Evolutionary conservation across 257 asterid species (phyloP), one percentile per base, ranked within the genome.

Genomic region (Eucommia ulmoides): DNA sequence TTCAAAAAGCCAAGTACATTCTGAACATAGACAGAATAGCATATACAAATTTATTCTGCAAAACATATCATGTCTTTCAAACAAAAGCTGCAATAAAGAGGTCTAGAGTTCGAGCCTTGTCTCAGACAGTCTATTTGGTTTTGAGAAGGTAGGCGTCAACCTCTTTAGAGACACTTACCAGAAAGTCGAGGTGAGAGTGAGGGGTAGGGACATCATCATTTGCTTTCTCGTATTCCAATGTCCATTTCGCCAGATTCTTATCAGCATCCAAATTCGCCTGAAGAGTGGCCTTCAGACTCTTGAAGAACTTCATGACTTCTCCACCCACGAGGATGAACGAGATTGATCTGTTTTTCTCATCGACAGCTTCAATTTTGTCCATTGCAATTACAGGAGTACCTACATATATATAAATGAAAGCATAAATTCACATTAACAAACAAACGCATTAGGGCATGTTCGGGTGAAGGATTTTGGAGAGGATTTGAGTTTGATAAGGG

Each of bases 231-330:
- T 69, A 79, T 49, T 75, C 87, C 33, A 72, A 50, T 18, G 60
- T 72, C 87, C 83, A 79, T 66, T 68, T 78, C 18, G 56, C 72
- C 23, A 20, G 22, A 21, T 62, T 66, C 61, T 6, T 55, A 46
- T 49, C 63, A 6, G 10, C 51, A 33, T 63, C 22, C 16, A 24
- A 21, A 14, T 19, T 50, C 19, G 59, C 69, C 58, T 57, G 51
- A 10, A 81, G 56, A n/a, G 71, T 77, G 15, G 83, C 83, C 51
- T 56, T 75, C 49, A 72, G 72, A 46, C 50, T 53, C 18, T 62
- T 81, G 64, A 70, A 81, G 56, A 75, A 64, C 8, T 72, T 72
- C 4, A 54, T 77, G 22, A 77, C 78, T 26, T 80, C 86, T 33
- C 91, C 85, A 26, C 59, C 85, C 23, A 74, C 65, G 0, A 74